A percentile compares a stretch with the other conserved stretches of the same genome.
phyloP scores from a whole-genome alignment of 2,329 filamentous ascomycete genomes.

The Chrysosporium queenslandicum region DNA sequence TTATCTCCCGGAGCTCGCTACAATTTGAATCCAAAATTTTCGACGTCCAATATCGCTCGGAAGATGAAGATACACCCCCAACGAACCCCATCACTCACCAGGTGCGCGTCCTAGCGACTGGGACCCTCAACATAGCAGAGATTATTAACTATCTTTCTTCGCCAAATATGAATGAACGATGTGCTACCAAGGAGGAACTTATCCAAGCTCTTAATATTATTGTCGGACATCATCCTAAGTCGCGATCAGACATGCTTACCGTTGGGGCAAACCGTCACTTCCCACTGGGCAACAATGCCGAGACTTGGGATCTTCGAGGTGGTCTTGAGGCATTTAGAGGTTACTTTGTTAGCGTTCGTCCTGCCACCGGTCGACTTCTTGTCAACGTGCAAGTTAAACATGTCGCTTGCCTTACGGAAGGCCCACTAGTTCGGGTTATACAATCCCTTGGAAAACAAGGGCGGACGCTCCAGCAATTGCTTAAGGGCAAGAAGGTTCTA shows the following conservation, averaged over 20 bases:
- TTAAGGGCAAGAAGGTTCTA: constrained; percentile 35
- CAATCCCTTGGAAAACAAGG: constrained; percentile 15
- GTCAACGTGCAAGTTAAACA: constrained; percentile 55
- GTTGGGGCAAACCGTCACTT: constrained; percentile 48
- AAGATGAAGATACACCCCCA: constrained; percentile 28
- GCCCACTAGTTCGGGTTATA: constrained; percentile 34
- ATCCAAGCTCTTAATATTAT: constrained; percentile 52
- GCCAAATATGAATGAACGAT: constrained; percentile 27
- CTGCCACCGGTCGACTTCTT: constrained; percentile 48
- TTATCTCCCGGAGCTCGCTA: constrained; percentile 29
- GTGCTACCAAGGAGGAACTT: constrained; percentile 40
- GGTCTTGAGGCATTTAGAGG: constrained; percentile 51
- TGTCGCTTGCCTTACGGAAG: constrained; percentile 47
- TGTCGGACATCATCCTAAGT: constrained; percentile 41
- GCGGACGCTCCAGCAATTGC: constrained; percentile 23
- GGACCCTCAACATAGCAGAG: constrained; percentile 30
- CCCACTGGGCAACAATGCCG: constrained; percentile 31
- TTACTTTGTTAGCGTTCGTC: constrained; percentile 53
- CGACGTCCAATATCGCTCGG: constrained; percentile 28
- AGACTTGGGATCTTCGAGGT: constrained; percentile 33
- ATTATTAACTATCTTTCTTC: constrained; percentile 39
- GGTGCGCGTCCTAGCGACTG: constrained; percentile 29
- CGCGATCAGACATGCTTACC: constrained; percentile 32
- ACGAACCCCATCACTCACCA: constrained; percentile 28
- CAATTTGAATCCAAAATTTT: constrained; percentile 19